Base-by-base conservation (phyloP, 495 filamentous ascomycete species). In the Penicillium daleae region DNA sequence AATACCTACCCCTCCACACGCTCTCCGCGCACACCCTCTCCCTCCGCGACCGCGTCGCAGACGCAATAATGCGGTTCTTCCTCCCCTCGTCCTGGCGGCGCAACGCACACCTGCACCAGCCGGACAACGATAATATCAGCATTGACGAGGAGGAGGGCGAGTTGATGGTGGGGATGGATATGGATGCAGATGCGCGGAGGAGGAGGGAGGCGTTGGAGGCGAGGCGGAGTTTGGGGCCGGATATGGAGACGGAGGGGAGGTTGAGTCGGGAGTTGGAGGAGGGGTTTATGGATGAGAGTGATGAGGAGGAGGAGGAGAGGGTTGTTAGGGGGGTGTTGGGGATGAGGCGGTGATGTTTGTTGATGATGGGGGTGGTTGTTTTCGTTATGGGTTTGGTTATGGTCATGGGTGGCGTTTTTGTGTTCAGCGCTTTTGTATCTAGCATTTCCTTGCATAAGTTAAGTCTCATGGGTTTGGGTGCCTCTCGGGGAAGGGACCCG, bases 251-350 rank as follows among this genome's bases (percentile, higher is more conserved):
- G 22, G 78, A 84, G 56, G 77, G 85, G 61, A 82, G 92, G 63
- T 69, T 96, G 53, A 92, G 91, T 78, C 83, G 92, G 71, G 92
- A 97, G 37, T 71, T 96, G 57, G 92, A 95, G 73, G 85, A 91
- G 61, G 92, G 90, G 1, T 96, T 96, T 70, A 87, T 85, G 79
- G 90, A 92, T 76, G 89, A 92, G 70, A 92, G 91, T 71, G 88
- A 90, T 60, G 89, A 92, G n/a, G 82, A 84, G 19, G 78, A 49
- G 61, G 61, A 24, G 52, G 39, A 29, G 35, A 37, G 17, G 9
- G 33, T 60, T 29, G 46, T 26, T 9, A 22, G 46, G 46, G 54
- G 60, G 12, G 49, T 52, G 5, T 8, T 52, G 26, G 49, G 49
- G 13, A 52, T 15, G 26, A 29, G 49, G 27, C 13, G 49, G 5